Base-by-base conservation (phyloP, 2,329 filamentous ascomycete species). In the Fusarium irregulare region DNA sequence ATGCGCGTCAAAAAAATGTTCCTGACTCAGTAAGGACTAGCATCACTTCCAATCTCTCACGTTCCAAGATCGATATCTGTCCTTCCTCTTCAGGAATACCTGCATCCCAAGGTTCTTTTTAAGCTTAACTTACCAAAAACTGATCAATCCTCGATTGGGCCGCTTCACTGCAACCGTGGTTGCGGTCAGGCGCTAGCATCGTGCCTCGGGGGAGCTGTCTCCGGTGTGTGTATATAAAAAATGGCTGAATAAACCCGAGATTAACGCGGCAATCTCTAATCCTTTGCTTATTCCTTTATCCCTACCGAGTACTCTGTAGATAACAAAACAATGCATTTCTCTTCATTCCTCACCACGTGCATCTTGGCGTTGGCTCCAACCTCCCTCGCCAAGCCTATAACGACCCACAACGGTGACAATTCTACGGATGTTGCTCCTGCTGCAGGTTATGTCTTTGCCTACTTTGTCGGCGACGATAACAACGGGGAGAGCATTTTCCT, bases 21-120 rank as follows among this genome's bases (percentile, higher is more conserved):
- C 34, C 13, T n/a, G 25, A 37, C 30, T 18, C n/a, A 20, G 34
- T 37, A 18, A 20, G 16, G 34, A 41, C 23, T 42, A 27, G 49
- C 4, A 27, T 13, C 11, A 20, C 25, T 8, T 13, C 18, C 18
- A 37, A 41, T 53, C 23, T 50, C 47, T 51, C 18, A 51, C 2
- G 49, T 51, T 42, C 11, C 49, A 53, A 53, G 49, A 53, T 53
- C 49, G 34, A 53, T 53, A 41, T 18, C 9, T 20, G 18, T 41
- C 32, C 49, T 53, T 53, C 49, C 49, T 28, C 49, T 20, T 53
- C 49, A 53, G 49, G 49, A 27, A 53, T 41, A 20, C 13, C 49
- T 42, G 49, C 49, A 53, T 53, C 49, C 23, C 34, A 53, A 53
- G 49, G 49, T 53, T 53, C 49, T 53, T 53, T 53, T 53, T 53